Evolutionary conservation across 2,329 filamentous ascomycete species (phyloP).

Genomic region (Fusarium sp.): DNA sequence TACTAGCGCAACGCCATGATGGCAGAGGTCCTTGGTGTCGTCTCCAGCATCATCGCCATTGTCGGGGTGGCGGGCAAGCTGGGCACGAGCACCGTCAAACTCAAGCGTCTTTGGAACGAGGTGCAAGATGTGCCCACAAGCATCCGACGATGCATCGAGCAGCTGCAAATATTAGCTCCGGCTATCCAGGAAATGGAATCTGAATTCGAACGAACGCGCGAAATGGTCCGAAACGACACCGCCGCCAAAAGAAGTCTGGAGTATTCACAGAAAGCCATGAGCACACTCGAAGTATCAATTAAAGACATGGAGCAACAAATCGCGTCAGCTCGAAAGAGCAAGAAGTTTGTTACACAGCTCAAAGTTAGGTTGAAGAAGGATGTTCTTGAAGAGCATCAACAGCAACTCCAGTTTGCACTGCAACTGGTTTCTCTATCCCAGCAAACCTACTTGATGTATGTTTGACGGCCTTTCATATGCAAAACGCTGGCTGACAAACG

Average conservation of each 20-base stretch:
- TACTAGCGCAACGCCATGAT: neutral
- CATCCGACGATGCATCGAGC: constrained; percentile 5
- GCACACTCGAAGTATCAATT: neutral
- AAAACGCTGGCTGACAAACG: neutral
- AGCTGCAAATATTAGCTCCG: neutral
- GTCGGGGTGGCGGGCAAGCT: constrained; percentile 28
- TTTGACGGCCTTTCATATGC: too few relatives aligned
- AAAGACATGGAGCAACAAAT: constrained; percentile 21
- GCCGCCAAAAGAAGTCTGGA: constrained; percentile 9
- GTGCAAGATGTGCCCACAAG: constrained; percentile 15
- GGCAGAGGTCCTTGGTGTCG: constrained; percentile 29
- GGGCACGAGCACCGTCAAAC: constrained; percentile 2
- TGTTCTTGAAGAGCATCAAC: constrained; percentile 15
- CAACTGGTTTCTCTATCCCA: constrained; percentile 15
- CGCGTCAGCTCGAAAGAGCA: neutral
- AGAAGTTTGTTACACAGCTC: neutral
- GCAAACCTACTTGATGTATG: constrained; percentile 25
- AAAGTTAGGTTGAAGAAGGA: constrained; percentile 19
- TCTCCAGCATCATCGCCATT: constrained; percentile 28
- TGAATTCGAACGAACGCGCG: constrained; percentile 1
- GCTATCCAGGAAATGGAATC: constrained; percentile 10
- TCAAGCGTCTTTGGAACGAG: constrained; percentile 34
- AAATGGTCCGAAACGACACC: neutral
- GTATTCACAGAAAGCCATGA: constrained; percentile 11
- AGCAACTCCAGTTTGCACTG: constrained; percentile 1